These are phyloP conservation scores for Cryptococcus wingfieldii DNA, from an alignment of 1,284 basidiomycete species.

Conservation along the genomic window DNA sequence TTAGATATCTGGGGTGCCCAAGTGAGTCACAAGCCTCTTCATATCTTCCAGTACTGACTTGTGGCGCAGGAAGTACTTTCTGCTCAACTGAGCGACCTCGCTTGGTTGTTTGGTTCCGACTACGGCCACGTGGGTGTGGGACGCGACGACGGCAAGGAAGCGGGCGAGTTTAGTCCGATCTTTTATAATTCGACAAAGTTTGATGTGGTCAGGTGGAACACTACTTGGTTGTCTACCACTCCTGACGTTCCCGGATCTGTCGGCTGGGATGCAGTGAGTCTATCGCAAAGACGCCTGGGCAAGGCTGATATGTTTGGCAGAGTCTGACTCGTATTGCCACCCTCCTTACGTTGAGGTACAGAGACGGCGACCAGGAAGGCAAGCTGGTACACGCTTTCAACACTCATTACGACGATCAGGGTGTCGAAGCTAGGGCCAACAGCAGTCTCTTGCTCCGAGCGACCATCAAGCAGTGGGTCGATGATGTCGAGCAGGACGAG, in stretches of 20 bases:
- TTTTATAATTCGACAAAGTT: conserved; percentile 56
- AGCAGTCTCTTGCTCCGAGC: conserved; percentile 39
- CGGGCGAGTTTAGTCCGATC: conserved; percentile 62
- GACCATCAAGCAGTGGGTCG: conserved; percentile 29
- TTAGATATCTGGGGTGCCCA: conserved; percentile 50
- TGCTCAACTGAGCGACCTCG: conserved; percentile 60
- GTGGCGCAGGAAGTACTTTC: conserved; percentile 55
- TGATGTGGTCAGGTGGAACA: conserved; percentile 30
- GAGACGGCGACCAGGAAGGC: not conserved
- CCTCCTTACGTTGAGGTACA: conserved; percentile 27
- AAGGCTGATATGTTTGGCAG: conserved; percentile 10
- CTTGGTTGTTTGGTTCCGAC: conserved; percentile 54
- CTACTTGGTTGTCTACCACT: conserved; percentile 40
- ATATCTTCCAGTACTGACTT: not conserved
- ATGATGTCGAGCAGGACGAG: conserved; percentile 16
- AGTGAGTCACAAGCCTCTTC: conserved; percentile 2
- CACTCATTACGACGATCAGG: conserved; percentile 46
- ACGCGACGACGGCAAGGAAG: conserved; percentile 57
- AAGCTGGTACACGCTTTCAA: conserved; percentile 40
- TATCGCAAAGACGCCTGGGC: conserved; percentile 15
- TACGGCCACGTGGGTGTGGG: conserved; percentile 63
- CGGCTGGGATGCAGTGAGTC: conserved; percentile 47
- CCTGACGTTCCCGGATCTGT: conserved; percentile 36
- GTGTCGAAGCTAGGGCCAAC: conserved; percentile 31
- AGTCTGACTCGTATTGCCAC: conserved; percentile 43